phyloP scores from a whole-genome alignment of 345 rosid genomes.

The Eucalyptus rudis region DNA sequence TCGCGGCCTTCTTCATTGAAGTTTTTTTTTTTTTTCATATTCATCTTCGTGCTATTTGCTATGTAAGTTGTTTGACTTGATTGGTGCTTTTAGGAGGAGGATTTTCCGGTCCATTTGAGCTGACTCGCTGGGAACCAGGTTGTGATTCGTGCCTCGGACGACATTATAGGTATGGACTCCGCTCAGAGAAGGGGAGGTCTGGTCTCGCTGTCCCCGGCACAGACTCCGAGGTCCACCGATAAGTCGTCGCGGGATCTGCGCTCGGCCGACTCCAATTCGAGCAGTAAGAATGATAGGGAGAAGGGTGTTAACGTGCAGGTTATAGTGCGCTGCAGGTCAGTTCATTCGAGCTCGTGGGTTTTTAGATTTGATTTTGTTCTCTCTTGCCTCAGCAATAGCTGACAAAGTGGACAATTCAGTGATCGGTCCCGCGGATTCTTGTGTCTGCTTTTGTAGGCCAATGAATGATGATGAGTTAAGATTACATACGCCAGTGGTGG shows the following conservation, averaged over 20 bases:
- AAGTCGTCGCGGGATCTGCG: slow-evolving; percentile 80
- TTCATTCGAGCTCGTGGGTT: neutral
- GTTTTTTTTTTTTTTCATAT: neutral
- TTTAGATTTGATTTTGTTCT: neutral
- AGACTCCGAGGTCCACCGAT: slow-evolving; percentile 87
- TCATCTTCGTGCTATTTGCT: neutral
- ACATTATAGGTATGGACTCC: neutral
- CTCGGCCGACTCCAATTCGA: slow-evolving; percentile 60
- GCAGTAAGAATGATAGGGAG: slow-evolving; percentile 60
- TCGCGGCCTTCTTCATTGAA: neutral
- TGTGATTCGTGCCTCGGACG: neutral
- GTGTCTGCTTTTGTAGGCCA: slow-evolving; percentile 39
- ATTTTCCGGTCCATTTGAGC: neutral
- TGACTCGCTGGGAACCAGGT: neutral
- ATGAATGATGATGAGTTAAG: slow-evolving; percentile 75
- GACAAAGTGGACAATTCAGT: neutral
- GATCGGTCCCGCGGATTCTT: neutral
- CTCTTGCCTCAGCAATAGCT: neutral
- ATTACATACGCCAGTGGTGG: slow-evolving; percentile 74
- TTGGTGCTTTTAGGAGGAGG: neutral
- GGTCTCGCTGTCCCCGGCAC: slow-evolving; percentile 70
- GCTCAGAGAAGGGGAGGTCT: slow-evolving; percentile 55
- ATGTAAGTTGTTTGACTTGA: neutral
- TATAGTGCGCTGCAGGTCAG: slow-evolving; percentile 91
- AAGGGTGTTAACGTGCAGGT: slow-evolving; percentile 99